Base-by-base conservation (phyloP, 768 basidiomycete species). In the Tricholoma terreum region DNA sequence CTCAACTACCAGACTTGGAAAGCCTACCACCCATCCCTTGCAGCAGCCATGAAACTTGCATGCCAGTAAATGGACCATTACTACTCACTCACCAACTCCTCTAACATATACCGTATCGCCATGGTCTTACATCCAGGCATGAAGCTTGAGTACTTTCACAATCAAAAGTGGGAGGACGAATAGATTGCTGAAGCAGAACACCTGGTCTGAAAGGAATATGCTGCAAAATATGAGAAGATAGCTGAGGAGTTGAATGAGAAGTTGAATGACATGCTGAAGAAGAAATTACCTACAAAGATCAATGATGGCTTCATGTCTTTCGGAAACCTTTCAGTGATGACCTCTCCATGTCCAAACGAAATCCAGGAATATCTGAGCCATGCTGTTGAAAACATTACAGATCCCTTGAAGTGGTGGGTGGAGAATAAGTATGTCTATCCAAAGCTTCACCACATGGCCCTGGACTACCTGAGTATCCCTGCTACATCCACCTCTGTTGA, bases 111-210 rank as follows among this genome's bases (percentile, higher is more conserved):
- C 55, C 62, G 60, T 7, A 64, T 70, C 50, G 67, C 69, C 8
- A 66, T 72, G 65, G 72, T 74, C 14, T 65, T 74, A 5, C 71
- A 74, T 52, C 73, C 72, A 1, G 50, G 58, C 1, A 63, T 74
- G 61, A 74, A 74, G 57, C 64, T 72, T 1, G 54, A 61, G 15
- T 76, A 75, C 56, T 74, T 75, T 59, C 56, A 56, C 1, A 51
- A 59, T 8, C 46, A 56, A 3, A 73, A 27, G 24, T 27, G 73
- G 73, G 55, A 61, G 7, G 31, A 52, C 0, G 48, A 48, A 7
- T 74, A 71, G 71, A 66, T 73, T 35, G 42, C 57, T 2, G 59
- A 58, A 0, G 65, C 68, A 2, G 24, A 57, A 43, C 52, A 19
- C 61, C 4, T 48, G 53, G 31, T 40, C 38, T 4, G n/a, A 40